phyloP scores from a whole-genome alignment of 2,329 filamentous ascomycete genomes.

The Fusarium concolor region DNA sequence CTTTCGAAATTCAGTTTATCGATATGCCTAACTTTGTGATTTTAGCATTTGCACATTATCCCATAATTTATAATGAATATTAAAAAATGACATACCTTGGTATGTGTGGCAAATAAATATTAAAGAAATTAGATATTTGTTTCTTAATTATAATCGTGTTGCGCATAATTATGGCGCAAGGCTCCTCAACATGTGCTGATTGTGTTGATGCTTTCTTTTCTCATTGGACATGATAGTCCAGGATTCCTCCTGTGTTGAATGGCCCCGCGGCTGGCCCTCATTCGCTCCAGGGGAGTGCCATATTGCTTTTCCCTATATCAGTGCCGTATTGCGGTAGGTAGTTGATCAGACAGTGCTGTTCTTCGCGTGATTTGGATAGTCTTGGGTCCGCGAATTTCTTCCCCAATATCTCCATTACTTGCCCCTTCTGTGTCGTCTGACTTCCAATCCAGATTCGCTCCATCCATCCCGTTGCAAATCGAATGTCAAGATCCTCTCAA shows the following conservation, averaged over 20 bases:
- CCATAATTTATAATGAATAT: not conserved
- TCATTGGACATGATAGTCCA: not conserved
- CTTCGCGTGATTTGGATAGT: not conserved
- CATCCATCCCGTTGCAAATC: conserved; percentile 52
- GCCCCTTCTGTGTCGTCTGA: conserved; percentile 27
- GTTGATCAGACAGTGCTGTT: not conserved
- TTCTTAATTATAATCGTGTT: not conserved
- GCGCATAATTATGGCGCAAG: not conserved
- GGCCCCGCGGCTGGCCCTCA: not conserved
- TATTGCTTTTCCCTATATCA: not conserved
- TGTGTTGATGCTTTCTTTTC: not conserved
- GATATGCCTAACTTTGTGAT: not conserved
- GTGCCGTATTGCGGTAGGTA: not conserved
- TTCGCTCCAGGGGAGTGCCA: not conserved
- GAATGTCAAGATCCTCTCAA: conserved; percentile 54
- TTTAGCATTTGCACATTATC: not conserved
- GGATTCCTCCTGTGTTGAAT: not conserved
- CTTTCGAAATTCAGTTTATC: not conserved
- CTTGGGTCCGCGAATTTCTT: not conserved
- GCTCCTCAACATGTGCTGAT: not conserved
- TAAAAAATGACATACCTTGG: conserved; percentile 1
- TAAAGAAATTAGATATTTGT: not conserved
- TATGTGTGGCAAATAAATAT: conserved; percentile 1
- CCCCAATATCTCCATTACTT: conserved; percentile 2
- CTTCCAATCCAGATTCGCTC: conserved; percentile 45